These are phyloP conservation scores for Pholiota conissans DNA, from an alignment of 768 basidiomycete species.

Conservation along the genomic window DNA sequence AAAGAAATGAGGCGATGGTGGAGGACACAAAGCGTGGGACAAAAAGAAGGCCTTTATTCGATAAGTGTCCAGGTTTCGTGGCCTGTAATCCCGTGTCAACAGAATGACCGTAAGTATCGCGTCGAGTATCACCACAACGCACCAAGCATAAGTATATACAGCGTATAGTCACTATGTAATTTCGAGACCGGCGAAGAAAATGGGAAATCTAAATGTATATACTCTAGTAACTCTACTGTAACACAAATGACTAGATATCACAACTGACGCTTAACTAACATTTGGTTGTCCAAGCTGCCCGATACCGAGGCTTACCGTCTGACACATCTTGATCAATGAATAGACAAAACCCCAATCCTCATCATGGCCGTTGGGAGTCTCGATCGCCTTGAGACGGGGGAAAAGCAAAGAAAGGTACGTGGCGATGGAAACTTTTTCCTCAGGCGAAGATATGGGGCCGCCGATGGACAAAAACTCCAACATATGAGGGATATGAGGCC, in stretches of 20 bases:
- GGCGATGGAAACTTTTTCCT: neutral
- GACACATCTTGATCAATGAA: slow-evolving; percentile 7
- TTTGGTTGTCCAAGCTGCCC: too few species aligned
- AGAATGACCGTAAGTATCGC: too few species aligned
- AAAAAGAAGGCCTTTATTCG: neutral
- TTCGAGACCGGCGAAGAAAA: too few species aligned
- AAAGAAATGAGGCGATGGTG: neutral
- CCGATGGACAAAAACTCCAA: slow-evolving; percentile 7
- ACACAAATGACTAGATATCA: too few species aligned
- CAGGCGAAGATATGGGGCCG: neutral
- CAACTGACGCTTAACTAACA: too few species aligned
- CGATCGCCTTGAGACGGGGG: slow-evolving; percentile 11
- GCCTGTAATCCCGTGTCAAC: too few species aligned
- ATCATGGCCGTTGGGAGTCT: neutral
- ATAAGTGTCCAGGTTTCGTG: neutral
- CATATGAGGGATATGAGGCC: neutral
- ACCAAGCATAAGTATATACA: too few species aligned
- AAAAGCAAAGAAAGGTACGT: slow-evolving; percentile 13
- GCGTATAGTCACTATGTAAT: too few species aligned
- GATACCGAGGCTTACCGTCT: neutral
- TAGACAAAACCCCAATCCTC: slow-evolving; percentile 7
- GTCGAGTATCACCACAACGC: too few species aligned
- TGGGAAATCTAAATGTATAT: too few species aligned
- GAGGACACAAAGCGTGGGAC: neutral
- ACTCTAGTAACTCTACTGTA: too few species aligned